phyloP scores from a whole-genome alignment of 1,284 basidiomycete genomes.

The Papiliotrema laurentii region DNA sequence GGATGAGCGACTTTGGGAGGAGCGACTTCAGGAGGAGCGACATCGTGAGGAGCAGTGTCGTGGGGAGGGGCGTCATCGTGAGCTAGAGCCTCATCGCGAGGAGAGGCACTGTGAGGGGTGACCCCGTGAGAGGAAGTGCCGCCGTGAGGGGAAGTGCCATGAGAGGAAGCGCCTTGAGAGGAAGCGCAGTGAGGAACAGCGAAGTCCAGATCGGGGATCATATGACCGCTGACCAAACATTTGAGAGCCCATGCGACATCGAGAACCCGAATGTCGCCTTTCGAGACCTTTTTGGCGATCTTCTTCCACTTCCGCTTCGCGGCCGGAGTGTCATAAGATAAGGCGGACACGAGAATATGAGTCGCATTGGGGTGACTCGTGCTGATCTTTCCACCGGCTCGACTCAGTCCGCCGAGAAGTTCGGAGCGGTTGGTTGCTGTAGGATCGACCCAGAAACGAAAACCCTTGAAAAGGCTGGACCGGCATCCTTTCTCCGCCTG shows the following conservation, averaged over 20 bases:
- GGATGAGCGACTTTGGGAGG: no score
- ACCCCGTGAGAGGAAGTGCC: no score
- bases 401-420: conserved; percentile 3
- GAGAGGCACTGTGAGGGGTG: no score
- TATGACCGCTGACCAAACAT: conserved; percentile 1
- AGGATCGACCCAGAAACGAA: conserved; percentile 10
- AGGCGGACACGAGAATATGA: conserved; percentile 11
- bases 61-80: no score
- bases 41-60: no score
- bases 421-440: conserved; percentile 7
- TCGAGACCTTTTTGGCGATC: background rate
- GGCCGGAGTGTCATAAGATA: background rate
- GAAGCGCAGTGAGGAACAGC: conserved; percentile 1
- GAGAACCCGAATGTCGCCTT: conserved; percentile 9
- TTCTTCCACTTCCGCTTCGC: conserved; percentile 1
- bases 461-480: conserved; percentile 5
- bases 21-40: no score
- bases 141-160: no score
- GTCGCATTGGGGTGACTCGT: conserved; percentile 5
- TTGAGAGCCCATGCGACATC: conserved; percentile 5
- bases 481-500: no score
- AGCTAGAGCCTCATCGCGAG: no score
- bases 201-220: conserved; percentile 3
- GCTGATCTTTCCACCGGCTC: conserved; percentile 8
- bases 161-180: background rate